phyloP scores from a whole-genome alignment of 2,329 filamentous ascomycete species.

The Ascocoryne sarcoides region DNA sequence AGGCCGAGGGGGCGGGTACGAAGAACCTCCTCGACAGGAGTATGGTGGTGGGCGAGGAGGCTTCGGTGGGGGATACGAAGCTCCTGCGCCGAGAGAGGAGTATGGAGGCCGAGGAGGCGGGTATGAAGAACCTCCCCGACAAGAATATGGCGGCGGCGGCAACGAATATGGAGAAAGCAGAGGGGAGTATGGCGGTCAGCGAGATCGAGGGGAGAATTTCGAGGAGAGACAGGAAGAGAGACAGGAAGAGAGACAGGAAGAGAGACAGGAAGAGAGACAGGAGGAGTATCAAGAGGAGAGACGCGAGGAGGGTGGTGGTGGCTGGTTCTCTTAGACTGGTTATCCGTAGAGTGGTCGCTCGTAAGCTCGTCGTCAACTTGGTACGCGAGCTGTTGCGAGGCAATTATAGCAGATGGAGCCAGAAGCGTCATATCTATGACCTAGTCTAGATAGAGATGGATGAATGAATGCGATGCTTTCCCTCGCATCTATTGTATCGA shows the following conservation, averaged over 20 bases:
- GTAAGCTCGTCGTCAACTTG: too few relatives aligned
- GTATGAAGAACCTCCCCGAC: slow-evolving; percentile 1
- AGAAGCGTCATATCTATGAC: too few relatives aligned
- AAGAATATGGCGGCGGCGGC: slow-evolving; percentile 3
- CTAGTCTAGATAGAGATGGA: too few relatives aligned
- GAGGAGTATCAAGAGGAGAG: slow-evolving; percentile 8
- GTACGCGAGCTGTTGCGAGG: too few relatives aligned
- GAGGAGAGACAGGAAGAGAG: slow-evolving; percentile 3
- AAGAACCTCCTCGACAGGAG: slow-evolving; percentile 9
- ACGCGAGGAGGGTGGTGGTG: slow-evolving; percentile 11
- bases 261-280: slow-evolving; percentile 3
- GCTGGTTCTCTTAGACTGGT: slow-evolving; percentile 15
- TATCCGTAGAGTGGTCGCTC: too few relatives aligned
- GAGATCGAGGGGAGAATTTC: slow-evolving; percentile 6
- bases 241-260: slow-evolving; percentile 6
- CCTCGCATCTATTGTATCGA: too few relatives aligned
- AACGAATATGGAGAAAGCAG: slow-evolving; percentile 7
- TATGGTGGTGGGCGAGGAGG: slow-evolving; percentile 17
- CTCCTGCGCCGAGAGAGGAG: slow-evolving; percentile 5
- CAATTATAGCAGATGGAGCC: too few relatives aligned
- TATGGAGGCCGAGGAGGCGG: slow-evolving; percentile 7
- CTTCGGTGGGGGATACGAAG: slow-evolving; percentile 21
- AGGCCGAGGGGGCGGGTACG: slow-evolving; percentile 6
- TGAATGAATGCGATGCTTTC: too few relatives aligned
- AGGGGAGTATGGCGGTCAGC: slow-evolving; percentile 8